Evolutionary conservation across 768 basidiomycete species (phyloP), one percentile per base, ranked within the genome.

Genomic region (Lactarius hengduanensis): DNA sequence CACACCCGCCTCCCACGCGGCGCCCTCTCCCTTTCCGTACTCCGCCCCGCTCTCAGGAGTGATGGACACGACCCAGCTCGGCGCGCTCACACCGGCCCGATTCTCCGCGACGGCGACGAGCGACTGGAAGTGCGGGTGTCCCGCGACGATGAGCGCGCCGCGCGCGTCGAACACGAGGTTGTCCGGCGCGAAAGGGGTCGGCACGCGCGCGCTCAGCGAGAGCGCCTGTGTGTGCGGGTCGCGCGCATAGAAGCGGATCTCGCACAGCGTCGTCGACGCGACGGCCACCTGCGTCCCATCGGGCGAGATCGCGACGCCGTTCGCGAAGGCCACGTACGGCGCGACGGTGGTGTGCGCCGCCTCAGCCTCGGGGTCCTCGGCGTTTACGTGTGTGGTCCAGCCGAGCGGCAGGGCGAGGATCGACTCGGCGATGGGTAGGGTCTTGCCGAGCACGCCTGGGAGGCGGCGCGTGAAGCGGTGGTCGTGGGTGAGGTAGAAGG

Each of bases 401-500:
- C 83, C 74, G 9, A 88, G 72, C 0, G 90, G 90, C 1, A 90
- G 77, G 6, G 74, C 82, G 3, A 86, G 74, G 20, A 86, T 0
- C 4, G 84, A 80, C 72, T 92, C 90, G 61, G 82, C 53, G 41
- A 86, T 7, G 2, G 89, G 84, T 0, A 86, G 70, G 30, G 86
- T 63, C 50, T 76, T 75, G 10, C 85, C 85, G n/a, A 88, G 45
- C 11, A 72, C 70, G 38, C 75, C 72, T 0, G 86, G 85, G 22
- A 86, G 76, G 16, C 90, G 84, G 9, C 86, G 81, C 3, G 88
- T 90, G 71, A 89, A 73, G 41, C 83, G 75, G 71, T 92, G 90
- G 73, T 92, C 90, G 72, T 92, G 88, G 50, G 83, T 83, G 58
- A 91, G 81, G 71, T 87, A 91, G 74, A 92, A 91, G 1, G 87